Base-by-base conservation (phyloP, 768 basidiomycete species). In the Termitomyces sp. region DNA sequence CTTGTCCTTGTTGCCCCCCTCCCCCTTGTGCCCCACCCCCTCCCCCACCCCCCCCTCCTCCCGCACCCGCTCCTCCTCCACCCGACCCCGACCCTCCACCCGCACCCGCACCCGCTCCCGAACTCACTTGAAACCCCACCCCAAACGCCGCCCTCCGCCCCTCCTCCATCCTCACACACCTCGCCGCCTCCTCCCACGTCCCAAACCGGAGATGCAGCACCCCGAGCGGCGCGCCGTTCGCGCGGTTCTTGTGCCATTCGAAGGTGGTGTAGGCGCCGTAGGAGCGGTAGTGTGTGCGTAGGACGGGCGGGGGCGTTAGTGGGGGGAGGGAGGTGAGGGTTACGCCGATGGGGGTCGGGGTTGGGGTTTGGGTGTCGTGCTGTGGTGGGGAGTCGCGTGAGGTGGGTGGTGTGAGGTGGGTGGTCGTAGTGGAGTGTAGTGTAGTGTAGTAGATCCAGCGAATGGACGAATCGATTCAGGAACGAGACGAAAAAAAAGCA, bases 201-300 rank as follows among this genome's bases (percentile, higher is more conserved):
- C 73, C 68, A 68, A 77, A 98, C 64, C 83, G 84, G 64, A 98
- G 81, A 69, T 84, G 85, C 45, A 93, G 84, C 45, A 98, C 84
- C 2, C 96, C 95, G 1, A 97, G 82, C 1, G 89, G 84, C 53
- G 85, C 88, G 3, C 94, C 95, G n/a, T 87, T 92, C 55, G 81
- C 79, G 59, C 82, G 81, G 74, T 96, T 91, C 61, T 90, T 84
- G 67, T 94, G 90, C 12, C 87, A 81, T 60, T 95, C 92, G 60
- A 92, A 87, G 3, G 85, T 81, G 7, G 76, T 59, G 59, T 95
- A 76, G 16, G 76, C 70, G 1, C 94, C 95, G 68, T 89, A 79
- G 9, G 75, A 62, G 6, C 79, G 69, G 68, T 96, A 89, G 68
- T 89, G 84, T 4, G 83, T 80, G 24, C 85, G 82, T 57, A 97